phyloP scores from a whole-genome alignment of 495 filamentous ascomycete species.

The Aspergillus kassunensis region DNA sequence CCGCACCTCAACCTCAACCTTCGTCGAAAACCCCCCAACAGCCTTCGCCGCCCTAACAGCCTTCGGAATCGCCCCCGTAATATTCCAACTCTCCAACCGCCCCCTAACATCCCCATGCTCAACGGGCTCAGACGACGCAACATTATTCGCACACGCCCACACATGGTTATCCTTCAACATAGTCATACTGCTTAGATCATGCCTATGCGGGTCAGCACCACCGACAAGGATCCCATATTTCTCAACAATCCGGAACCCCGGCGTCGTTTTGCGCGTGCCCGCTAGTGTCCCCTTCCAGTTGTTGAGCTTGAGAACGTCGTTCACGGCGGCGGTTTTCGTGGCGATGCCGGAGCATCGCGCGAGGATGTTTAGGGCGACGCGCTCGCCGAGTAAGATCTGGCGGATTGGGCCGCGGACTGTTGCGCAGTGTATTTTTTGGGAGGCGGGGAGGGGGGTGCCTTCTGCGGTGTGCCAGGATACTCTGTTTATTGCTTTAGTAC shows the following conservation, averaged over 20 bases:
- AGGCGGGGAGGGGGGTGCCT: slow-evolving; percentile 61
- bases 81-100: slow-evolving; percentile 15
- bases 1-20: slow-evolving; percentile 94
- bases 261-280: slow-evolving; percentile 94
- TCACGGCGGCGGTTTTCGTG: slow-evolving; percentile 53
- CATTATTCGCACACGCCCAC: slow-evolving; percentile 66
- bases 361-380: slow-evolving; percentile 88
- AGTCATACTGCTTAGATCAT: slow-evolving; percentile 89
- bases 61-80: slow-evolving; percentile 67
- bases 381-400: slow-evolving; percentile 83
- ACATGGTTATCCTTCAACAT: slow-evolving; percentile 99
- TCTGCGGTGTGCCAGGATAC: slow-evolving; percentile 85
- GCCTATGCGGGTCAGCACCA: slow-evolving; percentile 84
- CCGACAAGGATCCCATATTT: slow-evolving; percentile 97
- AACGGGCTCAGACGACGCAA: slow-evolving; percentile 18
- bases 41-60: slow-evolving; percentile 81
- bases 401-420: slow-evolving; percentile 84
- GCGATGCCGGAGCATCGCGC: slow-evolving; percentile 92
- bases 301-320: slow-evolving; percentile 49
- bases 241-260: slow-evolving; percentile 91
- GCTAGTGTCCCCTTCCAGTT: slow-evolving; percentile 85
- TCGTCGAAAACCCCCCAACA: slow-evolving; percentile 82
- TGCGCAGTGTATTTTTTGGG: slow-evolving; percentile 50
- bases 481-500: slow-evolving; percentile 25
- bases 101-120: neutral